These are phyloP conservation scores for Plasmodium vivax DNA, from an alignment of 169 alveolate species.

Conservation along the genomic window DNA sequence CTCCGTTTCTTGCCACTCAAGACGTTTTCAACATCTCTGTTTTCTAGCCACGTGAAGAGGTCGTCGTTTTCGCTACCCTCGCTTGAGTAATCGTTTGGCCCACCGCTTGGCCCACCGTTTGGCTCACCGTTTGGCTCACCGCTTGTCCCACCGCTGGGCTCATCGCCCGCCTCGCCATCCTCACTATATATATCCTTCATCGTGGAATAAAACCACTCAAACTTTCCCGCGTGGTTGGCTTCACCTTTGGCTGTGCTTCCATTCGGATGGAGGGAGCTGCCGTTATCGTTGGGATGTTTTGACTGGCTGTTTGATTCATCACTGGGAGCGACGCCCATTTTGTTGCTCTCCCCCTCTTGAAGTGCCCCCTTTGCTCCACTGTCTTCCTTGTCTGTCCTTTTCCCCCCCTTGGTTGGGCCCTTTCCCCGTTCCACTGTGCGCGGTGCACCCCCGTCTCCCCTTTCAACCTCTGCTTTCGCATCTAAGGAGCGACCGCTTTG, in stretches of 20 bases:
- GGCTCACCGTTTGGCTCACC: not conserved
- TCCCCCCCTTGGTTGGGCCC: not conserved
- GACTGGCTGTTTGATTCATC: not conserved
- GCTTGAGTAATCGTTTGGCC: not conserved
- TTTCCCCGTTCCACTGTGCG: not conserved
- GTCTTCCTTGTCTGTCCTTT: not conserved
- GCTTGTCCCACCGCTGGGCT: not conserved
- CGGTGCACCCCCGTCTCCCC: not conserved
- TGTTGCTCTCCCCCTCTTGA: not conserved
- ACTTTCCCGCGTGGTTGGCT: constrained; percentile 7
- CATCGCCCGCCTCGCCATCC: not conserved
- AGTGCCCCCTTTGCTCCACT: not conserved
- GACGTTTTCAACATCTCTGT: constrained; percentile 51
- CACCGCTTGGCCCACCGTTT: not conserved
- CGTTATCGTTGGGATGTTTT: not conserved
- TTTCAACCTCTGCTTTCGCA: not conserved
- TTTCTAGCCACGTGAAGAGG: constrained; percentile 47
- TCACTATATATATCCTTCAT: constrained; percentile 22
- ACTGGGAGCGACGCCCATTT: not conserved
- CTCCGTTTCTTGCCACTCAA: constrained; percentile 4
- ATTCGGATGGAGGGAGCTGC: not conserved
- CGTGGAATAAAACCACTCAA: constrained; percentile 57
- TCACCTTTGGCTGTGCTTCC: not conserved
- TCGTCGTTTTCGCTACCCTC: constrained; percentile 52
- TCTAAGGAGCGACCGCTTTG: not conserved